Evolutionary conservation across 2,329 filamentous ascomycete genomes (phyloP).

Genomic region (Aspergillus costaricaensis): DNA sequence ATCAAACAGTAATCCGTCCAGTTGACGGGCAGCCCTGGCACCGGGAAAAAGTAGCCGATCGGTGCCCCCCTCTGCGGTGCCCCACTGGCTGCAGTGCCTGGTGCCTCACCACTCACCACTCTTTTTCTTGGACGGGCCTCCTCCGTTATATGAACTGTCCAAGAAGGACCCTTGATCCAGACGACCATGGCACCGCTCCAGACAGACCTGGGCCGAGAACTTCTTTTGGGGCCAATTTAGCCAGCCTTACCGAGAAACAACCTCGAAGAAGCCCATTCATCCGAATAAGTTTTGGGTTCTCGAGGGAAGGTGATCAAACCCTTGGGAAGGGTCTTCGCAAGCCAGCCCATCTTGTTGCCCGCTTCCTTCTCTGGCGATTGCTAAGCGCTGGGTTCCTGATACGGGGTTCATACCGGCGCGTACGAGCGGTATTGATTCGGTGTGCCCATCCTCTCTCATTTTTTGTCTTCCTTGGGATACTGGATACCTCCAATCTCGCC

Average conservation of each 20-base stretch:
- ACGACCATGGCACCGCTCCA: not conserved
- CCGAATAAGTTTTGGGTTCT: not conserved
- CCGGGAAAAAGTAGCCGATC: conserved; percentile 12
- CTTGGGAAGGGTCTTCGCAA: not conserved
- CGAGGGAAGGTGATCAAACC: not conserved
- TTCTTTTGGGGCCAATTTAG: not conserved
- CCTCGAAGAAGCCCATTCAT: not conserved
- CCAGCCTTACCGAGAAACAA: not conserved
- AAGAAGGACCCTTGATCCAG: conserved; percentile 5
- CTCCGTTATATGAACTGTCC: conserved; percentile 5
- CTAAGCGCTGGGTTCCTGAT: conserved; percentile 23
- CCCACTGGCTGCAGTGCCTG: conserved; percentile 12
- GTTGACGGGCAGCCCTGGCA: not conserved
- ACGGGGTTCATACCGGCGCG: conserved; percentile 15
- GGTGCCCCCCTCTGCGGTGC: not conserved
- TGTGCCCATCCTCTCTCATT: not conserved
- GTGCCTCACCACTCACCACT: conserved; percentile 7
- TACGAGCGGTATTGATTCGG: conserved; percentile 4
- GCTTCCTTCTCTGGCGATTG: not conserved
- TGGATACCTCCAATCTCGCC: not conserved
- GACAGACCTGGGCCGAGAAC: conserved; percentile 7
- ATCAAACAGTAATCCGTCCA: conserved; percentile 5
- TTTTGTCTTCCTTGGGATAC: too few relatives aligned
- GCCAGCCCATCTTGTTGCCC: not conserved
- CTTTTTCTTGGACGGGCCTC: not conserved